Base-by-base conservation (phyloP, 768 basidiomycete genomes). In the Leccinum variicolor region DNA sequence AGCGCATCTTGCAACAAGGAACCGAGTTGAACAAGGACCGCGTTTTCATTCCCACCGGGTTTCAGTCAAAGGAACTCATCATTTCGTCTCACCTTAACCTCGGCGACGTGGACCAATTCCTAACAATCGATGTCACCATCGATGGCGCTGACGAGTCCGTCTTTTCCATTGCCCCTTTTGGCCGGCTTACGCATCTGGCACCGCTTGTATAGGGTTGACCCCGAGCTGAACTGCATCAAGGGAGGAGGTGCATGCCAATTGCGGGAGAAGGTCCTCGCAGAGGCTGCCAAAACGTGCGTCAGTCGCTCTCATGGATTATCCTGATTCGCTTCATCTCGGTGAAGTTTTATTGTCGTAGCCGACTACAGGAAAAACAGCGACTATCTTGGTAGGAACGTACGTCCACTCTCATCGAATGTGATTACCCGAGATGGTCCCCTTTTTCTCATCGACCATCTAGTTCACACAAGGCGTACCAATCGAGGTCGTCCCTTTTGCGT, bases 201-300 rank as follows among this genome's bases (percentile, higher is more conserved):
- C 41, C 5, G 5, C 34, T 25, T 13, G 48, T 47, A 29, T 68
- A 96, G 94, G 75, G 93, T 97, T 23, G 94, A 98, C 71, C 73
- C 79, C 43, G 73, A 84, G 41, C 78, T 99, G 52, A 95, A 98
- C 74, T 90, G 90, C 60, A 95, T 99, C 76, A 98, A 99, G 75
- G 96, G 92, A 7, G 96, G 96, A 56, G 96, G 96, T 3, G 96
- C 94, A 1, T 98, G 96, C 71, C 97, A 98, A 64, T 76, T 98
- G 33, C 84, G 95, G 28, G 97, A 99, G 76, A 99, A 99, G 73
- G 94, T 99, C 7, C 82, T 99, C 14, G 97, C 97, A 1, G 97
- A 99, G 72, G 95, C 94, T 31, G 97, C 97, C 11, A 81, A 82
- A 59, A 93, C 89, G 84, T 92, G 56, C 57, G 58, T 57, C 34